Percentiles rank a stretch among this genome's conserved stretches.
phyloP scores from a whole-genome alignment of 345 rosid species.

The Dovyalis caffra region DNA sequence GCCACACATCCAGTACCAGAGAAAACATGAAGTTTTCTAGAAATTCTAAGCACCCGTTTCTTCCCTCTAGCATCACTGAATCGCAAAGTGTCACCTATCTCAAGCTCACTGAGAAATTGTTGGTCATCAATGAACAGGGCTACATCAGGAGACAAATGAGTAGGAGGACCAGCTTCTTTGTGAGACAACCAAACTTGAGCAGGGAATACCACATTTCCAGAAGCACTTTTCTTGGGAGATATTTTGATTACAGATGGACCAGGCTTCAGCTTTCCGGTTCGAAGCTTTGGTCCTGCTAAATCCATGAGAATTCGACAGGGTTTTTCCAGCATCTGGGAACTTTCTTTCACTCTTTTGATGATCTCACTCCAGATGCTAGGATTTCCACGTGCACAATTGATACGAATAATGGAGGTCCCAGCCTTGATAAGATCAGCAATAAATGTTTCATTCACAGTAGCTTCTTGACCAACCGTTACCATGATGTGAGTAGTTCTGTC shows the following conservation, averaged over 20 bases:
- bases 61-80: slow-evolving; percentile 58
- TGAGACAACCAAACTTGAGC: slow-evolving; percentile 61
- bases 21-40: slow-evolving; percentile 44
- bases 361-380: slow-evolving; percentile 60
- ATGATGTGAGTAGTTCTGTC: slow-evolving; percentile 50
- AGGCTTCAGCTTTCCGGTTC: slow-evolving; percentile 51
- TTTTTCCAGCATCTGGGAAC: slow-evolving; percentile 56
- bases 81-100: slow-evolving; percentile 48
- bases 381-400: slow-evolving; percentile 72
- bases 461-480: slow-evolving; percentile 71
- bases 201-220: slow-evolving; percentile 49
- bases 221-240: slow-evolving; percentile 54
- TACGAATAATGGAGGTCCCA: slow-evolving; percentile 54
- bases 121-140: slow-evolving; percentile 41
- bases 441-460: slow-evolving; percentile 46
- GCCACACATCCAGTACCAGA: slow-evolving; percentile 54
- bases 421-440: slow-evolving; percentile 47
- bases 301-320: slow-evolving; percentile 74
- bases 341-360: slow-evolving; percentile 49
- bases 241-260: slow-evolving; percentile 63
- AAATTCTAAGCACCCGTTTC: slow-evolving; percentile 47
- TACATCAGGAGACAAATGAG: slow-evolving; percentile 54
- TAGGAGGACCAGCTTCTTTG: slow-evolving; percentile 48
- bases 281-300: slow-evolving; percentile 75
- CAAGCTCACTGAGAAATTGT: slow-evolving; percentile 41